Base-by-base conservation (phyloP, 176 grass and related monocot species). In the Oryza longistaminata region DNA sequence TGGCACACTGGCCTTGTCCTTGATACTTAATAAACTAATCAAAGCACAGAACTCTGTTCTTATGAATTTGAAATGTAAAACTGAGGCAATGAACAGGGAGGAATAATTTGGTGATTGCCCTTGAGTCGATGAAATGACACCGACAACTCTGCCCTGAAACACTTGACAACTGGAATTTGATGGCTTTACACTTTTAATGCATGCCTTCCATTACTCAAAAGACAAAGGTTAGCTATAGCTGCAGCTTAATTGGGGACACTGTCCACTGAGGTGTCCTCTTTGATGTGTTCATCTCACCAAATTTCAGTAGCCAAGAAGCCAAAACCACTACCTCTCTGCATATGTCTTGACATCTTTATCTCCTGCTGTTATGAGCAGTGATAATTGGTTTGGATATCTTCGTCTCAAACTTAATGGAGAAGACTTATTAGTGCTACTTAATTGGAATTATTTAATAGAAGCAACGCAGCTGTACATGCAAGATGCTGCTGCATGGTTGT, bases 301-400 rank as follows among this genome's bases (percentile, higher is more conserved):
- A 88, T 80, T 74, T 69, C 45, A 68, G 75, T 88, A 60, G 68
- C 68, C 69, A 74, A 88, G 81, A 88, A 88, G 81, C 80, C 53
- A 40, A 40, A 75, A 75, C 58, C 58, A 3, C 68, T 40, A 37
- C 35, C 19, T 10, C 60, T 72, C 74, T 69, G 64, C 50, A 71
- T 9, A 22, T 46, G 48, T 5, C 34, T n/a, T 42, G 13, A 42
- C 34, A 26, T 55, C 33, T 19, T 66, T 61, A 21, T 33, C 33
- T 70, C 44, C 9, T n/a, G 7, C 26, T 52, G 37, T 66, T 74
- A 13, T 52, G 55, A 72, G 14, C 15, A 66, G 66, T 62, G 8
- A 24, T n/a, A 12, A 53, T 52, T n/a, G 3, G 49, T 65, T 77
- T 42, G 29, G 29, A 31, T 31, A 31, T 78, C 13, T 43, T 66